Conservation (phyloP, 2,329 filamentous ascomycete species). For the Neodidymelliopsis sp. region DNA sequence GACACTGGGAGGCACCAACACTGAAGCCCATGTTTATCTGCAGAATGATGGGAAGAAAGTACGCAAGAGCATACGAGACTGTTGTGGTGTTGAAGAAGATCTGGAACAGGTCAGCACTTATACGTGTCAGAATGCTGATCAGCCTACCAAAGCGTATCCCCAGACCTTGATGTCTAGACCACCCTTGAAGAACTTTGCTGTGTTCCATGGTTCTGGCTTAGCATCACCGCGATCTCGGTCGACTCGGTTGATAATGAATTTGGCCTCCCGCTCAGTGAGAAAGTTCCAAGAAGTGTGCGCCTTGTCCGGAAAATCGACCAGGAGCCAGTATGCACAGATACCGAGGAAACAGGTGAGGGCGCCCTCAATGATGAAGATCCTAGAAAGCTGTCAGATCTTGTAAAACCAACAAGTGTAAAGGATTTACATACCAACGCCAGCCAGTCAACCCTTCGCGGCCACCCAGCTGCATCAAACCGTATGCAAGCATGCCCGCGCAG, state of each 20-base stretch:
- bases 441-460: constrained; percentile 59
- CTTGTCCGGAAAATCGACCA: constrained; percentile 57
- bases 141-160: constrained; percentile 56
- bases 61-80: constrained; percentile 77
- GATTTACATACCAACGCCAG: constrained; percentile 50
- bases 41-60: constrained; percentile 81
- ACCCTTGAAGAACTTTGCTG: constrained; percentile 57
- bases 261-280: constrained; percentile 55
- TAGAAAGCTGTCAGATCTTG: constrained; percentile 43
- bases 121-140: background rate
- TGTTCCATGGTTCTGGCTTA: constrained; percentile 56
- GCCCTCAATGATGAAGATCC: constrained; percentile 57
- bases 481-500: constrained; percentile 73
- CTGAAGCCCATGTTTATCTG: constrained; percentile 67
- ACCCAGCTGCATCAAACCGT: constrained; percentile 71
- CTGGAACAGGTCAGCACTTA: constrained; percentile 26
- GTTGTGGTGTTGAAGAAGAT: constrained; percentile 71
- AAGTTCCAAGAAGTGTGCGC: constrained; percentile 54
- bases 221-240: constrained; percentile 63
- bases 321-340: constrained; percentile 51
- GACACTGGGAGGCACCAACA: constrained; percentile 70
- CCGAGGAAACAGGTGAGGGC: constrained; percentile 52
- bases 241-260: constrained; percentile 60
- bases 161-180: constrained; percentile 62
- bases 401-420: too few relatives aligned